Evolutionary conservation across 2,329 filamentous ascomycete species (phyloP).

Genomic region (Claviceps fusiformis): DNA sequence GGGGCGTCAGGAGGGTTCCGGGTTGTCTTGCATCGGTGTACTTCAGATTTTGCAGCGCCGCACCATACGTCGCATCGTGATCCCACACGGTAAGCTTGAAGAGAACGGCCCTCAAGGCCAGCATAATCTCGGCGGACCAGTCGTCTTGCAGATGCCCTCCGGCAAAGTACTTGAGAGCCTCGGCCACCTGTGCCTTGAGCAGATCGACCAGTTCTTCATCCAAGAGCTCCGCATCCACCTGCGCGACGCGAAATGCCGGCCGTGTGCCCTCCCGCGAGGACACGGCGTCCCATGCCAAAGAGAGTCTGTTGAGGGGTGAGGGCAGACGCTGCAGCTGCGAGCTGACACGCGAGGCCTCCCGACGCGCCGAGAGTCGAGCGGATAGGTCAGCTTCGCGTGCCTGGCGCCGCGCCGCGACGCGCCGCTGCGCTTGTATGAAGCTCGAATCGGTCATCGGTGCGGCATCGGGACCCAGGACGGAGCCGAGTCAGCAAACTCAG

Average conservation of each 20-base stretch:
- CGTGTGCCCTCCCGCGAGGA: conserved; percentile 64
- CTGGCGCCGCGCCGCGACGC: conserved; percentile 67
- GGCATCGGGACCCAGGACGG: conserved; percentile 15
- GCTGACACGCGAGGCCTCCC: conserved; percentile 39
- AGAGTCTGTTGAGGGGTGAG: conserved; percentile 47
- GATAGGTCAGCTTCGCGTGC: conserved; percentile 56
- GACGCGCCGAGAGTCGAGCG: conserved; percentile 35
- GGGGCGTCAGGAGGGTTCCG: conserved; percentile 50
- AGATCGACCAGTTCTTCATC: conserved; percentile 87
- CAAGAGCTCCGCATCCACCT: conserved; percentile 88
- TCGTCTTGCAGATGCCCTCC: conserved; percentile 65
- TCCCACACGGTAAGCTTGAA: conserved; percentile 98
- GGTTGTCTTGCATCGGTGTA: conserved; percentile 70
- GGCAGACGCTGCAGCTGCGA: conserved; percentile 44
- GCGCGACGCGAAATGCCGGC: conserved; percentile 83
- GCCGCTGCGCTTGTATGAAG: conserved; percentile 81
- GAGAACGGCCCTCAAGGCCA: conserved; percentile 61
- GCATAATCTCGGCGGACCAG: conserved; percentile 73
- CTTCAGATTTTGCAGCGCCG: conserved; percentile 77
- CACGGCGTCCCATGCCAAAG: conserved; percentile 54
- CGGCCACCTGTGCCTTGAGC: conserved; percentile 71
- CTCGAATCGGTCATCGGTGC: conserved; percentile 40
- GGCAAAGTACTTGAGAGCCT: conserved; percentile 77
- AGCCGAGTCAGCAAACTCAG: background rate
- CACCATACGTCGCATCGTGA: conserved; percentile 88